A percentile compares a stretch with the other conserved stretches of the same genome.
These are phyloP conservation scores for Yamadazyma ubonensis DNA, from an alignment of 805 yeast species.

Conservation along the genomic window DNA sequence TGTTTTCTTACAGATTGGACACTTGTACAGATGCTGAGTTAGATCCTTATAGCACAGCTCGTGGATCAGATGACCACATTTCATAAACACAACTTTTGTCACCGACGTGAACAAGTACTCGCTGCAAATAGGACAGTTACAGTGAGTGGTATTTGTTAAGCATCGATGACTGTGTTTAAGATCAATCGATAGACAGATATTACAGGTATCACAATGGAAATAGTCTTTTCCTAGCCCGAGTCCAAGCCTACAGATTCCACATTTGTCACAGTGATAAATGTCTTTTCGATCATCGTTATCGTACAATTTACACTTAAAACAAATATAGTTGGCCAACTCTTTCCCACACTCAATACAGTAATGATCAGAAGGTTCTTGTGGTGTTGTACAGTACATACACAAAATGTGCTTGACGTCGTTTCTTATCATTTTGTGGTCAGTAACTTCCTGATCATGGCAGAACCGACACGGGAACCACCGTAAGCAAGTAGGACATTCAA, in stretches of 20 bases:
- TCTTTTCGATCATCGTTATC: conserved; percentile 77
- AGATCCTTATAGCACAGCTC: conserved; percentile 79
- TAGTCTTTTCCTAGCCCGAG: conserved; percentile 84
- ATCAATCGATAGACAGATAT: conserved; percentile 82
- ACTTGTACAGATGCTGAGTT: conserved; percentile 80
- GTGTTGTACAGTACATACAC: conserved; percentile 76
- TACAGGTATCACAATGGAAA: conserved; percentile 88
- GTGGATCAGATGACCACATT: conserved; percentile 93
- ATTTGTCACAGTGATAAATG: conserved; percentile 87
- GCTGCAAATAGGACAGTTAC: conserved; percentile 90
- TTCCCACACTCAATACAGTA: conserved; percentile 67
- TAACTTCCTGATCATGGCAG: conserved; percentile 71
- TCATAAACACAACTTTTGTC: conserved; percentile 83
- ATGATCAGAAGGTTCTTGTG: conserved; percentile 69
- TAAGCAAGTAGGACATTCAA: conserved; percentile 73
- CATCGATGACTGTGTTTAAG: conserved; percentile 77
- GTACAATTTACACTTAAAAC: conserved; percentile 74
- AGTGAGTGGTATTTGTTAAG: conserved; percentile 82
- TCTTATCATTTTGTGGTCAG: conserved; percentile 58
- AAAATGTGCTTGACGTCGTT: conserved; percentile 63
- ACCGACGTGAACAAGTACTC: conserved; percentile 86
- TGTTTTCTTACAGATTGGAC: conserved; percentile 87
- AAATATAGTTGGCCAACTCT: conserved; percentile 72
- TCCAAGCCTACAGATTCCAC: conserved; percentile 92
- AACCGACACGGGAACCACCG: conserved; percentile 80